A percentile compares a stretch with the other conserved stretches of the same genome.
phyloP scores from a whole-genome alignment of 176 grass and related monocot genomes.

The Tillandsia fasciculata region DNA sequence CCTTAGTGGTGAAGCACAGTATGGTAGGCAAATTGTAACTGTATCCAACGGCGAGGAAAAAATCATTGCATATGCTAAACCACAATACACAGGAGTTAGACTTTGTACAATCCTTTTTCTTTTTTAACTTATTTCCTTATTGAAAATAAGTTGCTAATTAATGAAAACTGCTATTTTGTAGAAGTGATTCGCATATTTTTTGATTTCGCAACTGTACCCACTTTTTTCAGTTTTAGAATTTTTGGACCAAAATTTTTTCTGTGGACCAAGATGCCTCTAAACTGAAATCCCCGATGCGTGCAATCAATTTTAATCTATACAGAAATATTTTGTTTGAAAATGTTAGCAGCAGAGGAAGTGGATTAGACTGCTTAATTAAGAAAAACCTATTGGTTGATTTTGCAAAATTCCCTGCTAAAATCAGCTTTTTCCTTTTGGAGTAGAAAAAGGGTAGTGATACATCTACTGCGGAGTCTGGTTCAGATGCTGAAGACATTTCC shows the following conservation, averaged over 20 bases:
- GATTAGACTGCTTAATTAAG: no score
- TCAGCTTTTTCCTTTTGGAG: background rate
- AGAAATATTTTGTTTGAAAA: no score
- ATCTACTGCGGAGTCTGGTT: constrained; percentile 86
- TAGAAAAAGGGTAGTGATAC: constrained; percentile 78
- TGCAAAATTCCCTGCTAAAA: background rate
- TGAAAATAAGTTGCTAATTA: no score
- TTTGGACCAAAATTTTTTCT: no score
- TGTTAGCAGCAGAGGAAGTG: no score
- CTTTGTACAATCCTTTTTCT: background rate
- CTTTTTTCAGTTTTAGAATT: background rate
- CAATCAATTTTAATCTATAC: no score
- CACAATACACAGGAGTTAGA: constrained; percentile 28
- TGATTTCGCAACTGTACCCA: background rate
- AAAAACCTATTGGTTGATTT: background rate
- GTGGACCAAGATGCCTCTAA: no score
- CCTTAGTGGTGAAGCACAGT: constrained; percentile 72
- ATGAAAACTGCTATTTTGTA: no score
- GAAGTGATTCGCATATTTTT: background rate
- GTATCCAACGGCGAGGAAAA: constrained; percentile 74
- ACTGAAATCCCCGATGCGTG: no score
- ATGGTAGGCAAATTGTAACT: constrained; percentile 78
- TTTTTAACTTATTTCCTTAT: background rate
- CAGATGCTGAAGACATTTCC: constrained; percentile 77
- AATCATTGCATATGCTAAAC: constrained; percentile 68